phyloP scores from a whole-genome alignment of 805 yeast species.

The Lachancea cidri region DNA sequence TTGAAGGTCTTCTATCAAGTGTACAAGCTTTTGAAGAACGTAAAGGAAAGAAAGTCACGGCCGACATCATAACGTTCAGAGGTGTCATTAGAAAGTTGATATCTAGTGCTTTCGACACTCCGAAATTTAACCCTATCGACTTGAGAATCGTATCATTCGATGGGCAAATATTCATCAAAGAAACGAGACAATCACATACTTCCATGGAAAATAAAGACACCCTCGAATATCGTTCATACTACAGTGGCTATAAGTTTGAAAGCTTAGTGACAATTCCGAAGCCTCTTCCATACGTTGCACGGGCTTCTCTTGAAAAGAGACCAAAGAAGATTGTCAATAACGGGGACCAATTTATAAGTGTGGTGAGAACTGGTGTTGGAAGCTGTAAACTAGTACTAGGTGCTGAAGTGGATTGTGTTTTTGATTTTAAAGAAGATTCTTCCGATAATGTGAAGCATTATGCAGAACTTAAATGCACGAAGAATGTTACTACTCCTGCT shows the following conservation, averaged over 20 bases:
- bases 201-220: constrained; percentile 36
- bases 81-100: constrained; percentile 71
- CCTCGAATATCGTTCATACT: constrained; percentile 32
- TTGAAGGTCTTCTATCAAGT: constrained; percentile 54
- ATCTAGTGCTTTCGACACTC: constrained; percentile 47
- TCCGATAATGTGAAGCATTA: constrained; percentile 62
- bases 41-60: constrained; percentile 39
- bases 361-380: constrained; percentile 85
- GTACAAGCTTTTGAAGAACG: constrained; percentile 51
- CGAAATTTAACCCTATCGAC: constrained; percentile 48
- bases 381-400: constrained; percentile 61
- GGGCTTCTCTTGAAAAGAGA: constrained; percentile 66
- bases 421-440: constrained; percentile 57
- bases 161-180: constrained; percentile 63
- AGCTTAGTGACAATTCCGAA: constrained; percentile 63
- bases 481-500: constrained; percentile 47
- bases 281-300: constrained; percentile 66
- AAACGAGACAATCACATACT: constrained; percentile 35
- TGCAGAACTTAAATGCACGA: constrained; percentile 75
- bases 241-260: constrained; percentile 84
- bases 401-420: constrained; percentile 90
- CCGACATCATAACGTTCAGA: constrained; percentile 76
- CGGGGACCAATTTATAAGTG: constrained; percentile 70
- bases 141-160: constrained; percentile 66
- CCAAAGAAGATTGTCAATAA: constrained; percentile 55